These are phyloP conservation scores for Macaranga tanarius DNA, from an alignment of 441 rosid genomes.

Conservation along the genomic window DNA sequence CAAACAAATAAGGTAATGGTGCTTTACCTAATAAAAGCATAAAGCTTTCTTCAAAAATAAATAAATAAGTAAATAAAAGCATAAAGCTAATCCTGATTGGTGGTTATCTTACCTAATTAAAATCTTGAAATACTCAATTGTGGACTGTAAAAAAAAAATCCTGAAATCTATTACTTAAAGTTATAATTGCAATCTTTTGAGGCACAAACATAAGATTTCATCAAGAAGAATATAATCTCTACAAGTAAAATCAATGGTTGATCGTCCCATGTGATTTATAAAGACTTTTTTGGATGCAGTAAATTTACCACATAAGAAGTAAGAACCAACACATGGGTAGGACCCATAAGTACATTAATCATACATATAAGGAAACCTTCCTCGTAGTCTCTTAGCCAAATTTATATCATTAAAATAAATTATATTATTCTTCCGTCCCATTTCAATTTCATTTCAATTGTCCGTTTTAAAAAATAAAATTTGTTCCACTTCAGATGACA, in stretches of 20 bases:
- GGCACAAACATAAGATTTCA: neutral
- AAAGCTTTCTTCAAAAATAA: too few relatives aligned
- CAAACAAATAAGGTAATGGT: neutral
- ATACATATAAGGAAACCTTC: neutral
- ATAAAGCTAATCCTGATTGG: neutral
- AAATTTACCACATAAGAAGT: slow-evolving; percentile 12
- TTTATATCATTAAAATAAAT: too few relatives aligned
- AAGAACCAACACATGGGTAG: slow-evolving; percentile 34
- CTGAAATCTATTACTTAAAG: neutral
- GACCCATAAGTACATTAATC: slow-evolving; percentile 21
- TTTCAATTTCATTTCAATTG: too few relatives aligned
- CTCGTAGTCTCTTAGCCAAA: neutral
- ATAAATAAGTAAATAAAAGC: too few relatives aligned
- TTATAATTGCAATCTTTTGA: neutral
- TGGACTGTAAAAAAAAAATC: neutral
- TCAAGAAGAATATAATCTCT: neutral
- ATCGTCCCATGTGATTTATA: slow-evolving; percentile 3
- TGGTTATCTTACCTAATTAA: neutral
- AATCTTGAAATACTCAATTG: neutral
- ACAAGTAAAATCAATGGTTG: slow-evolving; percentile 13
- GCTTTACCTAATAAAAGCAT: slow-evolving; percentile 20
- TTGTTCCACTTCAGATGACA: too few relatives aligned
- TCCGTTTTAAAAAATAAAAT: too few relatives aligned
- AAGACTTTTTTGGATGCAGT: slow-evolving; percentile 23
- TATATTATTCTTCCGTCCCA: too few relatives aligned